Conservation (phyloP, 352 stramenopile species). For the Globisporangium paroecandrum region DNA sequence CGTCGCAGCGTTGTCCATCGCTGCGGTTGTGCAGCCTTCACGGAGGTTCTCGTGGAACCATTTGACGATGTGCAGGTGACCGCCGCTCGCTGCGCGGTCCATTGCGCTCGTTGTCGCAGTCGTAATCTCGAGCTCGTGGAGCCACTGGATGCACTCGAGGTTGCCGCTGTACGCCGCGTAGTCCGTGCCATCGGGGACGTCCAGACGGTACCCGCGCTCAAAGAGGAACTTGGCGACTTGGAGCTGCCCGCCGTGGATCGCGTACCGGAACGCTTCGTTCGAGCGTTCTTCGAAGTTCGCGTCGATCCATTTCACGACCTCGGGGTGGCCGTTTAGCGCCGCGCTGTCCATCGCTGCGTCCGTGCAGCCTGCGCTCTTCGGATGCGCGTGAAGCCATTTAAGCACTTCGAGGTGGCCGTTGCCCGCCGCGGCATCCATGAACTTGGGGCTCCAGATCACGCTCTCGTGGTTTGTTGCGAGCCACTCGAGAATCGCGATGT, state of each 20-base stretch:
- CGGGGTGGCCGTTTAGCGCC: constrained; percentile 19
- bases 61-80: constrained; percentile 18
- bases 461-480: constrained; percentile 10
- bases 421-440: constrained; percentile 15
- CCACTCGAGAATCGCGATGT: constrained; percentile 15
- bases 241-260: constrained; percentile 15
- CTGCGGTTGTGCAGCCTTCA: constrained; percentile 21
- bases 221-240: constrained; percentile 18
- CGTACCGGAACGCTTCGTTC: constrained; percentile 9
- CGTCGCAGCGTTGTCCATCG: constrained; percentile 22
- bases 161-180: constrained; percentile 15
- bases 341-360: constrained; percentile 23
- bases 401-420: constrained; percentile 15
- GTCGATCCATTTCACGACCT: constrained; percentile 25
- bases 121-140: constrained; percentile 10
- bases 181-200: constrained; percentile 13
- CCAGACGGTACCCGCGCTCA: background rate
- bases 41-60: constrained; percentile 19
- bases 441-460: constrained; percentile 13
- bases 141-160: constrained; percentile 17
- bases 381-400: constrained; percentile 16
- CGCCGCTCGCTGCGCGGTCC: constrained; percentile 19
- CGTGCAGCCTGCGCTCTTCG: constrained; percentile 15
- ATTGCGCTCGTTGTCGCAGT: constrained; percentile 17
- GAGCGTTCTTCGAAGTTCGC: constrained; percentile 8